These are phyloP conservation scores for Stephania japonica DNA, from an alignment of 164 flowering plant species.

Conservation along the genomic window DNA sequence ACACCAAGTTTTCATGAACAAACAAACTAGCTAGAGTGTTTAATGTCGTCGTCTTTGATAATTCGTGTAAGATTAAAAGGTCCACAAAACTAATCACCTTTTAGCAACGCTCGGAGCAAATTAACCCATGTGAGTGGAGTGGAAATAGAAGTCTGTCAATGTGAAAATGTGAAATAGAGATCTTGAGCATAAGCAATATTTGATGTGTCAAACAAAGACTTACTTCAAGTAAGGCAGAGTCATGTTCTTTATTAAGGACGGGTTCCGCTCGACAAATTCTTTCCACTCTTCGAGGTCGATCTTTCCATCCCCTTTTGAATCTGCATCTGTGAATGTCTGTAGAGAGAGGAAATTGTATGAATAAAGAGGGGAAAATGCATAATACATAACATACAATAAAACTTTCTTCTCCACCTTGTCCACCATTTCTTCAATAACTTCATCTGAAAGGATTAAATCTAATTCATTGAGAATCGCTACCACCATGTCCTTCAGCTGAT, in stretches of 20 bases:
- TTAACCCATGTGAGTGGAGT: no score
- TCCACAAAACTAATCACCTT: no score
- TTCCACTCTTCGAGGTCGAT: constrained; percentile 74
- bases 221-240: constrained; percentile 70
- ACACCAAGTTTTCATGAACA: no score
- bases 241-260: constrained; percentile 66
- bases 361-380: not conserved
- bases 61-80: no score
- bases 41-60: no score
- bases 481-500: constrained; percentile 59
- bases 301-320: constrained; percentile 59
- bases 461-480: constrained; percentile 69
- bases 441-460: constrained; percentile 53
- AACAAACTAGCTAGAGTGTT: no score
- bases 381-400: not conserved
- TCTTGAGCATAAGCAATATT: not conserved
- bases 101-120: no score
- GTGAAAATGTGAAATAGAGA: not conserved
- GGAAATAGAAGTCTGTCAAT: not conserved
- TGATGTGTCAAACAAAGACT: not conserved
- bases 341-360: not conserved
- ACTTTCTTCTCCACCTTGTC: constrained; percentile 25
- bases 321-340: constrained; percentile 60
- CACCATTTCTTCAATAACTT: constrained; percentile 58
- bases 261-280: constrained; percentile 47